Percentiles rank a stretch among this genome's conserved stretches.
Evolutionary conservation across 169 alveolate genomes (phyloP).

Genomic region (Plasmodium gaboni): DNA sequence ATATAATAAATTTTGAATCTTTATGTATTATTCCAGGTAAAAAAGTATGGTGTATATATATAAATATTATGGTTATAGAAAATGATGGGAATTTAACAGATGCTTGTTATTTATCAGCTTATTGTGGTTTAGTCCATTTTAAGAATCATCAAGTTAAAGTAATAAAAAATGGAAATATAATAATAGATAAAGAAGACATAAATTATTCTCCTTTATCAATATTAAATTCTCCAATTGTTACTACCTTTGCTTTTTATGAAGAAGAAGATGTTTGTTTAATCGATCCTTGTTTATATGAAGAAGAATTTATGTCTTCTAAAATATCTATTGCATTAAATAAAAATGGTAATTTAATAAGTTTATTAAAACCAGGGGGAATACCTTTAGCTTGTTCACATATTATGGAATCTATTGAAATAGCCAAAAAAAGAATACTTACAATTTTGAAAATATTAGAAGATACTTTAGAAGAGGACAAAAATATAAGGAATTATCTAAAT

Average conservation of each 20-base stretch:
- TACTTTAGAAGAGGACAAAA: slow-evolving; percentile 61
- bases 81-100: slow-evolving; percentile 68
- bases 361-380: slow-evolving; percentile 56
- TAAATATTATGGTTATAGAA: slow-evolving; percentile 53
- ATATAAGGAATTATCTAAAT: slow-evolving; percentile 42
- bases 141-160: slow-evolving; percentile 30
- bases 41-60: slow-evolving; percentile 59
- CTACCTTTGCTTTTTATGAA: slow-evolving; percentile 63
- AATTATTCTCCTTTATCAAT: slow-evolving; percentile 53
- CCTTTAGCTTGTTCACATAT: slow-evolving; percentile 50
- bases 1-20: slow-evolving; percentile 62
- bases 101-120: slow-evolving; percentile 67
- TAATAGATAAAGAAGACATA: slow-evolving; percentile 44
- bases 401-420: slow-evolving; percentile 45
- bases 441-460: slow-evolving; percentile 64
- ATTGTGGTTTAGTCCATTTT: slow-evolving; percentile 58
- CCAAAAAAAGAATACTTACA: slow-evolving; percentile 48
- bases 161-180: slow-evolving; percentile 10
- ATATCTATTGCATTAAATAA: slow-evolving; percentile 56
- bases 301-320: slow-evolving; percentile 65
- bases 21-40: slow-evolving; percentile 63
- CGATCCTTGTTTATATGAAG: slow-evolving; percentile 56
- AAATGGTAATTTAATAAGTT: slow-evolving; percentile 39
- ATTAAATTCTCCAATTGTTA: slow-evolving; percentile 47
- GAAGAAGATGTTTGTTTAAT: slow-evolving; percentile 42